Conservation (phyloP, 768 basidiomycete species). For the Plicaturopsis crispa region DNA sequence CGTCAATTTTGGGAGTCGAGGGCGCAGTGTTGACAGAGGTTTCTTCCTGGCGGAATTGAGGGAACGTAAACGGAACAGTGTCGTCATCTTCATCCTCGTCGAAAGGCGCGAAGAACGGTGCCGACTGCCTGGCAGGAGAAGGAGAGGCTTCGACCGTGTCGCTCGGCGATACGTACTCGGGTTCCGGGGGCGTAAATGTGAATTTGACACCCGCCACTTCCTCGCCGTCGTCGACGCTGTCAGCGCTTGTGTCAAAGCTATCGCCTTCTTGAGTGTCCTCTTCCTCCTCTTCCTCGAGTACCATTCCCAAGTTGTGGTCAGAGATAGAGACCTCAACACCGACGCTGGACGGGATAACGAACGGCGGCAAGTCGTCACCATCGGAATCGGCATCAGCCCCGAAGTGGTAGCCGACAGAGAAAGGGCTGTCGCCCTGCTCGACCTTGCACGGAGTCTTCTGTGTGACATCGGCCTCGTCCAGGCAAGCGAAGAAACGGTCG, state of each 20-base stretch:
- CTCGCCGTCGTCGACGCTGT: constrained; percentile 32
- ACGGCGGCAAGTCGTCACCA: constrained; percentile 39
- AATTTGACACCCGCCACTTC: constrained; percentile 69
- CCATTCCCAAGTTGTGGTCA: constrained; percentile 25
- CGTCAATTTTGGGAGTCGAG: constrained; percentile 7
- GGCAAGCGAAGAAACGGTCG: constrained; percentile 73
- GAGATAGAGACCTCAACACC: constrained; percentile 30
- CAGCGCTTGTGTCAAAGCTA: constrained; percentile 30
- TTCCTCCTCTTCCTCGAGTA: constrained; percentile 39
- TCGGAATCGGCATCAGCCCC: constrained; percentile 35
- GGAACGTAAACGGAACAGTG: constrained; percentile 15
- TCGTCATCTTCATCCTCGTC: constrained; percentile 19
- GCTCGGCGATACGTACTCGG: too few species aligned
- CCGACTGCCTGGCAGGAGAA: constrained; percentile 4
- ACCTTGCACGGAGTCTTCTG: constrained; percentile 38
- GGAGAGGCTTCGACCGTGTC: constrained; percentile 5
- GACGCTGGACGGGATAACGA: constrained; percentile 38
- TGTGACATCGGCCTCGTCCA: constrained; percentile 43
- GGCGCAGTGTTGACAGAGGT: constrained; percentile 4
- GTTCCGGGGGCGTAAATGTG: constrained; percentile 65
- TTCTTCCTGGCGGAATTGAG: constrained; percentile 9
- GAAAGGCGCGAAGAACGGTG: constrained; percentile 5
- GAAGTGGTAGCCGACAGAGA: constrained; percentile 45
- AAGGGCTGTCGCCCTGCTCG: constrained; percentile 55
- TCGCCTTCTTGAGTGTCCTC: constrained; percentile 23